phyloP scores from a whole-genome alignment of 2,329 filamentous ascomycete genomes.

The Fusarium praegraminearum region DNA sequence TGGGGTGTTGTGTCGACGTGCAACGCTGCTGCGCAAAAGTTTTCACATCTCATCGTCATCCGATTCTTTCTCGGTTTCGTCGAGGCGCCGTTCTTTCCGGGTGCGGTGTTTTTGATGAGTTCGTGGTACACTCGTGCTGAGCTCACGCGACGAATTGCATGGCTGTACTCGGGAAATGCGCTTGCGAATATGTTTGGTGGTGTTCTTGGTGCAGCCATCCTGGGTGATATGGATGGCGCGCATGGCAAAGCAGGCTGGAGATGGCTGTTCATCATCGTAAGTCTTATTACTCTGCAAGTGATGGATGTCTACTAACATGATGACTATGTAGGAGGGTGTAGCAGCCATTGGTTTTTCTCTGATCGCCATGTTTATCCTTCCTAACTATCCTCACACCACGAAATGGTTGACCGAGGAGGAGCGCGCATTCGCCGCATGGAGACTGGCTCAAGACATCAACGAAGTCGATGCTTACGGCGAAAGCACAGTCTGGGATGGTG shows the following conservation, averaged over 20 bases:
- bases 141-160: slow-evolving; percentile 69
- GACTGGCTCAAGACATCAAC: slow-evolving; percentile 62
- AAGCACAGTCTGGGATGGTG: slow-evolving; percentile 57
- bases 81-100: slow-evolving; percentile 65
- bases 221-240: slow-evolving; percentile 58
- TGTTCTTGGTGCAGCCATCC: slow-evolving; percentile 62
- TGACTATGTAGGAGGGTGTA: slow-evolving; percentile 50
- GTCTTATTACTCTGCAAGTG: neutral
- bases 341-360: slow-evolving; percentile 56
- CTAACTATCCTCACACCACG: slow-evolving; percentile 66
- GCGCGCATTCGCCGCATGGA: slow-evolving; percentile 64
- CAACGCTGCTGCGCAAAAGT: slow-evolving; percentile 61
- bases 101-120: slow-evolving; percentile 60
- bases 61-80: slow-evolving; percentile 59
- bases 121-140: slow-evolving; percentile 60
- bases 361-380: slow-evolving; percentile 55
- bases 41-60: slow-evolving; percentile 57
- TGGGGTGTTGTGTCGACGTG: slow-evolving; percentile 58
- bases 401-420: slow-evolving; percentile 65
- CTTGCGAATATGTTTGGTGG: slow-evolving; percentile 65
- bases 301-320: neutral
- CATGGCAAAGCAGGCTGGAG: slow-evolving; percentile 71
- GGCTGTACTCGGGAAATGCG: slow-evolving; percentile 68
- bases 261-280: slow-evolving; percentile 73
- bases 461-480: slow-evolving; percentile 57